These are phyloP conservation scores for Thalassiosira profunda DNA, from an alignment of 108 stramenopile species.

Conservation along the genomic window DNA sequence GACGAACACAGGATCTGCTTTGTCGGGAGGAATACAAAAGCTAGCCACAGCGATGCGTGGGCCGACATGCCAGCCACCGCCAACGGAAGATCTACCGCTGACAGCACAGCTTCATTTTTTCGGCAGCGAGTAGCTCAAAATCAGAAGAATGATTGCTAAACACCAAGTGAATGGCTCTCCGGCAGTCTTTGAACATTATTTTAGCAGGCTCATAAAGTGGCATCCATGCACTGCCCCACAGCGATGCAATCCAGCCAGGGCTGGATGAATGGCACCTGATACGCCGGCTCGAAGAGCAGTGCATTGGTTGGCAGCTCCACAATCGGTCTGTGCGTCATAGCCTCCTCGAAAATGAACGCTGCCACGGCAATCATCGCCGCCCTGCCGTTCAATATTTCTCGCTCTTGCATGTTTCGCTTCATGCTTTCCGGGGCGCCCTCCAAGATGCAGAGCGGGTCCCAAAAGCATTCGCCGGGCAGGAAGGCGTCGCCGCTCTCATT, in stretches of 20 bases:
- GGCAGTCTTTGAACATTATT: not conserved
- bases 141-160: constrained; percentile 6
- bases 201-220: constrained; percentile 15
- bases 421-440: constrained; percentile 77
- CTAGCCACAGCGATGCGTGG: constrained; percentile 66
- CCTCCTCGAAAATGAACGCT: constrained; percentile 89
- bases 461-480: constrained; percentile 90
- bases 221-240: constrained; percentile 25
- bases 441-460: constrained; percentile 86
- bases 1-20: constrained; percentile 78
- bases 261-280: constrained; percentile 78
- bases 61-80: constrained; percentile 78
- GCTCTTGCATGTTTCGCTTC: constrained; percentile 93
- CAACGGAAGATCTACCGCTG: constrained; percentile 16
- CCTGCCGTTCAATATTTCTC: constrained; percentile 93
- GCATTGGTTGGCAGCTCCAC: constrained; percentile 70
- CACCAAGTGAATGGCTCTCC: not conserved
- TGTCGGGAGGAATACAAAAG: constrained; percentile 81
- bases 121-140: constrained; percentile 15
- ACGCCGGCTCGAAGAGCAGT: constrained; percentile 78
- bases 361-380: constrained; percentile 93
- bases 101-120: constrained; percentile 37
- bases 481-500: constrained; percentile 83
- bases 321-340: constrained; percentile 63
- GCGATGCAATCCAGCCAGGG: constrained; percentile 72